These are phyloP conservation scores for Conidiobolus incongruus DNA, from an alignment of 371 early-diverging fungal species.

Conservation along the genomic window DNA sequence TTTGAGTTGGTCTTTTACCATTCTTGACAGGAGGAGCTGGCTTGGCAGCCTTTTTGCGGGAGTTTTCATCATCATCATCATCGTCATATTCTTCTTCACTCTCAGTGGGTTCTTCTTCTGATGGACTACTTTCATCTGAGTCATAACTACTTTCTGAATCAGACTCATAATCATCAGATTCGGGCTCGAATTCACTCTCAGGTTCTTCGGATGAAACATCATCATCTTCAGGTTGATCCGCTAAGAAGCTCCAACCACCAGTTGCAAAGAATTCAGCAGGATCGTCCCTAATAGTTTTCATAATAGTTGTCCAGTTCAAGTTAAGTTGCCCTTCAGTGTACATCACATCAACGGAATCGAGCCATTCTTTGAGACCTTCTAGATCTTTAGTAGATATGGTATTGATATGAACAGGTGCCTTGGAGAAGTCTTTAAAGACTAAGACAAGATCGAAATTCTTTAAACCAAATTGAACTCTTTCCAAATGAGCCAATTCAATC, in stretches of 20 bases:
- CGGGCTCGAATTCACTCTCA: constrained; percentile 24
- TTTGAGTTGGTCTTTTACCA: too few species aligned
- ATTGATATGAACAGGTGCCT: constrained; percentile 86
- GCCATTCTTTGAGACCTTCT: constrained; percentile 94
- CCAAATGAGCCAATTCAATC: constrained; percentile 94
- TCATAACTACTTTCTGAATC: constrained; percentile 27
- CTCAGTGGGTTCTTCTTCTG: not conserved
- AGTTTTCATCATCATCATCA: constrained; percentile 15
- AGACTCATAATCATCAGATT: constrained; percentile 19
- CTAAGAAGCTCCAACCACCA: constrained; percentile 93
- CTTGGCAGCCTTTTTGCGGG: not conserved
- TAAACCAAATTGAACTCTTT: constrained; percentile 92
- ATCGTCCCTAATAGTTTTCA: constrained; percentile 95
- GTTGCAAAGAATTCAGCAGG: constrained; percentile 89
- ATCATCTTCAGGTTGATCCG: constrained; percentile 26
- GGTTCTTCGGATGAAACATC: constrained; percentile 9
- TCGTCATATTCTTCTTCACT: constrained; percentile 6
- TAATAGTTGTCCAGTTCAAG: constrained; percentile 94
- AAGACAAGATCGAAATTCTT: constrained; percentile 99
- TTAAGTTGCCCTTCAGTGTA: constrained; percentile 96
- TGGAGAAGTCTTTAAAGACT: constrained; percentile 88
- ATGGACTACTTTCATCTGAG: constrained; percentile 12
- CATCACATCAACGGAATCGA: constrained; percentile 84
- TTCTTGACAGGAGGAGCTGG: not conserved
- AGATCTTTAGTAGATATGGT: constrained; percentile 88